Evolutionary conservation across 2,329 filamentous ascomycete species (phyloP), one percentile per base, ranked within the genome.

Genomic region (Microsporum audouinii): DNA sequence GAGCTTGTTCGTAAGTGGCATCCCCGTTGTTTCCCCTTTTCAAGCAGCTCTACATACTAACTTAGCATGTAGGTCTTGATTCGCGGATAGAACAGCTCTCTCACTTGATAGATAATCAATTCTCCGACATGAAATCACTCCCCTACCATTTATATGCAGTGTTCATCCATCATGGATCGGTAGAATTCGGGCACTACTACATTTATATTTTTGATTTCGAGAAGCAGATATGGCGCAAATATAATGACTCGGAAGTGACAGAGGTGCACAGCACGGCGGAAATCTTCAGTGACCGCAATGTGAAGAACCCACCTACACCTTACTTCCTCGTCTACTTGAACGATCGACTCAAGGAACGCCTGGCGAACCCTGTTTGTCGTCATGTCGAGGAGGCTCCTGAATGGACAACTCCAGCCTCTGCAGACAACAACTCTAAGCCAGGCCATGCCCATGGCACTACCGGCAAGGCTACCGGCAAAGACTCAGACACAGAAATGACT

Each of bases 171-270:
- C 86, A 88, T 23, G 81, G 81, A 34, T 76, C 74, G 33, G 80
- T 86, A 45, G 82, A 80, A 51, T 86, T 86, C 53, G 94, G 94
- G 0, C 94, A 99, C 73, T 99, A 97, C 76, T 96, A 90, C 87
- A 90, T 96, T 51, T 96, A 91, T 82, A 95, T 99, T 65, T 88
- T 86, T 69, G 94, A 97, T 75, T 95, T 95, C 72, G 82, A 86
- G 65, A 82, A 84, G 55, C 77, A 85, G 39, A 78, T 91, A 23
- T 99, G 94, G 91, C 86, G 91, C 61, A 90, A 89, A 69, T 99
- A 96, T 79, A 99, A 99, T 71, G 94, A 99, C 69, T 87, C 87
- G 60, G 81, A 81, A 14, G 91, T 99, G 29, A 86, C 83, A 2
- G 84, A 88, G 65, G 81, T 84, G 31, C 77, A 79, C 12, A 82